Percentiles rank a stretch among this genome's conserved stretches.
phyloP scores from a whole-genome alignment of 1,139 yeast genomes.

The Diutina pseudorugosa region DNA sequence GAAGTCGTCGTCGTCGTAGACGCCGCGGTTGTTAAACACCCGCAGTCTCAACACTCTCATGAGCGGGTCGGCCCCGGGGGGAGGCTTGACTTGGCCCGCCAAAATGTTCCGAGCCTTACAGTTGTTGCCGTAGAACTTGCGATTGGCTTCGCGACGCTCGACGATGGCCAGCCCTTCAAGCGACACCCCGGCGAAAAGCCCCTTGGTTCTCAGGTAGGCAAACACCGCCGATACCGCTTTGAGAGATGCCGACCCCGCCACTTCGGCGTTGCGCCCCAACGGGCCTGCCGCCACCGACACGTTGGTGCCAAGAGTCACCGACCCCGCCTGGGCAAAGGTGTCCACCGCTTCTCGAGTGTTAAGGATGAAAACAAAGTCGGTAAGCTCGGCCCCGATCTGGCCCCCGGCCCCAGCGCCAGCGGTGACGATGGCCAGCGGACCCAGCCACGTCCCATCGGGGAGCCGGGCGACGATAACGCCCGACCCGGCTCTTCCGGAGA shows the following conservation, averaged over 20 bases:
- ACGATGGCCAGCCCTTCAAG: constrained; percentile 91
- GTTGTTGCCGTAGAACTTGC: constrained; percentile 81
- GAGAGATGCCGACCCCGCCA: constrained; percentile 90
- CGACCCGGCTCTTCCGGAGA: constrained; percentile 95
- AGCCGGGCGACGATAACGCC: constrained; percentile 91
- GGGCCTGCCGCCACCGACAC: constrained; percentile 98
- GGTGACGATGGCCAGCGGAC: constrained; percentile 89
- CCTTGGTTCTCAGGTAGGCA: constrained; percentile 90
- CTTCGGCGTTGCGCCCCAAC: constrained; percentile 93
- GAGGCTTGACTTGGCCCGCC: constrained; percentile 79
- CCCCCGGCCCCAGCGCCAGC: constrained; percentile 99
- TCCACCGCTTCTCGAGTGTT: constrained; percentile 83
- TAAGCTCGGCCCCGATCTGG: constrained; percentile 89
- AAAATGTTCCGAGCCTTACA: constrained; percentile 80
- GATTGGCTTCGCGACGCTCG: constrained; percentile 93
- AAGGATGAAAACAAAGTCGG: constrained; percentile 90
- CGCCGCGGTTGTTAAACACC: constrained; percentile 48
- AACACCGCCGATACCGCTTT: constrained; percentile 85
- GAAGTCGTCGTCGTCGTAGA: constrained; percentile 38
- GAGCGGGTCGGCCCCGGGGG: constrained; percentile 85
- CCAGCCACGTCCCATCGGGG: constrained; percentile 96
- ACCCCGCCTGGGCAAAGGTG: constrained; percentile 88
- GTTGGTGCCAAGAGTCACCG: constrained; percentile 91
- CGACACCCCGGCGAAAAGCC: constrained; percentile 94
- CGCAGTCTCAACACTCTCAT: constrained; percentile 79